phyloP scores from a whole-genome alignment of 805 yeast species.

The Starmera dryadoides region DNA sequence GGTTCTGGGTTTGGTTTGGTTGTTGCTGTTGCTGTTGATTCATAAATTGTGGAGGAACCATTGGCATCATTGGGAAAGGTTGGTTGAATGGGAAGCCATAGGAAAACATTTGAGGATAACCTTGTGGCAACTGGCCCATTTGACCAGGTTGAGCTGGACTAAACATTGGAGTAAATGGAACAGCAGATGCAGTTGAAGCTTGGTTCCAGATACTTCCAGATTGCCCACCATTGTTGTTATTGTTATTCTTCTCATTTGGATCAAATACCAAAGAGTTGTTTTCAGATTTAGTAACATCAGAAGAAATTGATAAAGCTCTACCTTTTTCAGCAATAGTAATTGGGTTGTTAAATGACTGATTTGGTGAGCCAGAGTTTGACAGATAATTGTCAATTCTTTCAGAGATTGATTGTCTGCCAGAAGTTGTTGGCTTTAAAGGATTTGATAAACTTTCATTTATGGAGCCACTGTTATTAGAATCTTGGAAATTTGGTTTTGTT shows the following conservation, averaged over 20 bases:
- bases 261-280: constrained; percentile 27
- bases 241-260: constrained; percentile 19
- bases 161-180: constrained; percentile 44
- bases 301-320: constrained; percentile 18
- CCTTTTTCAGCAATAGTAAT: constrained; percentile 4
- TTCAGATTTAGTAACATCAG: constrained; percentile 25
- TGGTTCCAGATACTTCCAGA: constrained; percentile 49
- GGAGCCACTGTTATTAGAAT: constrained; percentile 11
- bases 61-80: constrained; percentile 27
- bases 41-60: constrained; percentile 19
- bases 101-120: constrained; percentile 25
- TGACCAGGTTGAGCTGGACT: constrained; percentile 17
- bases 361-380: constrained; percentile 36
- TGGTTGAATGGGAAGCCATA: constrained; percentile 28
- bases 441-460: constrained; percentile 22
- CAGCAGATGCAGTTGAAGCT: constrained; percentile 55
- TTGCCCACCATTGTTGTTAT: too few relatives aligned
- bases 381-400: constrained; percentile 56
- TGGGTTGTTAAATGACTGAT: constrained; percentile 28
- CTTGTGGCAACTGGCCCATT: constrained; percentile 9
- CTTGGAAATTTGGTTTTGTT: constrained; percentile 15
- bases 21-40: constrained; percentile 5
- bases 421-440: constrained; percentile 6
- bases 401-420: constrained; percentile 21
- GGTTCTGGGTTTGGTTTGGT: too few relatives aligned